Percentiles rank a stretch among this genome's conserved stretches.
Evolutionary conservation across 2,329 filamentous ascomycete species (phyloP).

Genomic region (Hypoxylon sp.): DNA sequence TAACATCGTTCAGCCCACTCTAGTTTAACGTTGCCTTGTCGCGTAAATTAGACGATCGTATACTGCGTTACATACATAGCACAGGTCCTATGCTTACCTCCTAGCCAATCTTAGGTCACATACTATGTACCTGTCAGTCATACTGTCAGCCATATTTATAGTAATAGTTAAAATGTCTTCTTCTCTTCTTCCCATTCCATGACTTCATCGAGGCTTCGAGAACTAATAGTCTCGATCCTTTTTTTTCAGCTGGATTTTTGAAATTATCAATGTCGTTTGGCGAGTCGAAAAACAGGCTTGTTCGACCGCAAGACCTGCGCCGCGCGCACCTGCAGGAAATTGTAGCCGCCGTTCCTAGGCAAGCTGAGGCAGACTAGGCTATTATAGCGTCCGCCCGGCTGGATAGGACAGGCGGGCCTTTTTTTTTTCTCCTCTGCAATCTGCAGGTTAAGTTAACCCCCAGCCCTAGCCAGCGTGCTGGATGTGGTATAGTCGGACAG

Average conservation of each 20-base stretch:
- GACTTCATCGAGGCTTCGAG: too few relatives aligned
- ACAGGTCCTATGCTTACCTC: too few relatives aligned
- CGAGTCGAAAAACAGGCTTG: constrained; percentile 30
- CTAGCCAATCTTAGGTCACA: background rate
- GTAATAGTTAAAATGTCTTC: background rate
- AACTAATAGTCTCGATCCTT: background rate
- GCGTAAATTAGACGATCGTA: background rate
- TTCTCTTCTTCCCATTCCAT: background rate
- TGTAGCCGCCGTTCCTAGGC: background rate
- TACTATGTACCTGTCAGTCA: background rate
- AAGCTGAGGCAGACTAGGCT: too few relatives aligned
- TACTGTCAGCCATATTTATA: background rate
- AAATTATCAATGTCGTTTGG: background rate
- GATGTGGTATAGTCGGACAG: too few relatives aligned
- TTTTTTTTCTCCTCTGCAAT: too few relatives aligned
- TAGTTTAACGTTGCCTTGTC: background rate
- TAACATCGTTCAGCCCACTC: constrained; percentile 19
- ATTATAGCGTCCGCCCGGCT: too few relatives aligned
- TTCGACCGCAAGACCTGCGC: constrained; percentile 24
- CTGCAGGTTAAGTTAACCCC: too few relatives aligned
- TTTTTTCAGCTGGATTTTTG: background rate
- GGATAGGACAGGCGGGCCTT: too few relatives aligned
- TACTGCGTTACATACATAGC: too few relatives aligned
- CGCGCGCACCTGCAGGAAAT: constrained; percentile 3
- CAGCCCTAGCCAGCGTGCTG: too few relatives aligned